A percentile compares a stretch with the other conserved stretches of the same genome.
These are phyloP conservation scores for Trametes punicea DNA, from an alignment of 768 basidiomycete genomes.

Conservation along the genomic window DNA sequence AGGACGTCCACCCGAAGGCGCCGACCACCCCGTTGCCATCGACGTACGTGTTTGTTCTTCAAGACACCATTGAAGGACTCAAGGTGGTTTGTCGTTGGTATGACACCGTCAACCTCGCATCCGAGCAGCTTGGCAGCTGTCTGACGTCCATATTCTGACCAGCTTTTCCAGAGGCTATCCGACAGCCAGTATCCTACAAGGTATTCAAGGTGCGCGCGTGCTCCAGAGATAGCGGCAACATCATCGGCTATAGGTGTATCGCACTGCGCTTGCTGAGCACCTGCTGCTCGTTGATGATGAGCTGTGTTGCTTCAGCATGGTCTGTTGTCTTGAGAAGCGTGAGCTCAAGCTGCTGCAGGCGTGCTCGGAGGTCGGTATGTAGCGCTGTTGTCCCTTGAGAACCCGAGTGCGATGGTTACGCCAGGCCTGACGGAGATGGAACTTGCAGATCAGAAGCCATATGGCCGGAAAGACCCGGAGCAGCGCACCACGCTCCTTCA, in stretches of 20 bases:
- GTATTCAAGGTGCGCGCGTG: slow-evolving; percentile 27
- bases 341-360: neutral
- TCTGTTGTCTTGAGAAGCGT: neutral
- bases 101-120: slow-evolving; percentile 26
- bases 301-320: neutral
- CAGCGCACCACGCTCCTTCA: slow-evolving; percentile 31
- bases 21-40: slow-evolving; percentile 28
- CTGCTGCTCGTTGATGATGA: neutral
- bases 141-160: slow-evolving; percentile 29
- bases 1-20: slow-evolving; percentile 33
- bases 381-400: neutral
- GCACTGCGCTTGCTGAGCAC: neutral
- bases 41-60: slow-evolving; percentile 31
- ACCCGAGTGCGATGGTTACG: slow-evolving; percentile 26
- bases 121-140: slow-evolving; percentile 26
- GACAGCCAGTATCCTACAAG: slow-evolving; percentile 26
- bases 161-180: slow-evolving; percentile 31
- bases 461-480: slow-evolving; percentile 28
- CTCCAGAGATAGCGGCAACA: slow-evolving; percentile 20
- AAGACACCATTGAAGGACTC: slow-evolving; percentile 38
- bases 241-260: too few relatives aligned
- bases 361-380: neutral
- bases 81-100: slow-evolving; percentile 40
- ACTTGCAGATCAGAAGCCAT: slow-evolving; percentile 33
- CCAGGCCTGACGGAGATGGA: slow-evolving; percentile 36